Base-by-base conservation (phyloP, 768 basidiomycete species). In the Collybia nuda region DNA sequence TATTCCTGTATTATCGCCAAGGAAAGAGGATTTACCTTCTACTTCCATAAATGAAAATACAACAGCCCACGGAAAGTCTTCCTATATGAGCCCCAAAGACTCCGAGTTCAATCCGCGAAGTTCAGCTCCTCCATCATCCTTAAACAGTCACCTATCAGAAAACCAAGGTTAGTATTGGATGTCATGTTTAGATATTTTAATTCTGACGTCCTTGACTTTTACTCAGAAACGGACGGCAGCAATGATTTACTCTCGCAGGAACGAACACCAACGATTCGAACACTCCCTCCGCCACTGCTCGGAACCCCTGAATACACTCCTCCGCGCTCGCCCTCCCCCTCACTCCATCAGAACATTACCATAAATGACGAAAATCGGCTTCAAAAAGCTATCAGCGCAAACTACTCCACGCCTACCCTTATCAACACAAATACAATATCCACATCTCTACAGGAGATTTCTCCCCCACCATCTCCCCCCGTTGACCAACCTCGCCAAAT, bases 1-100 rank as follows among this genome's bases (percentile, higher is more conserved):
- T 24, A 78, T 82, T 47, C 79, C 80, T 12, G 67, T 78, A 4
- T 68, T 68, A 19, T 68, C 77, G 15, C 67, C 72, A 17, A 56
- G 63, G 44, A 75, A 74, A 56, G 54, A 19, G 3, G 44, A 46
- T n/a, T 17, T 17, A 2, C 11, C 29, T 14, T 21, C 52, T 21
- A 11, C 43, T 12, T 12, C 24, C 6, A 32, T 19, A 21, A 40
- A 18, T 23, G 29, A 29, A 11, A 42, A 26, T 32, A 17, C 45
- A 15, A 29, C 8, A 8, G 23, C 26, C 5, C 32, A 19, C 14
- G 40, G 8, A 19, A n/a, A 40, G 3, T 12, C 9, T 3, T 40
- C 40, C 40, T n/a, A 40, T n/a, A n/a, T 15, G 6, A 15, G 15
- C 8, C 18, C 40, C 8, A 6, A 2, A 14, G 18, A 40, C 8